A percentile compares a stretch with the other conserved stretches of the same genome.
These are phyloP conservation scores for Barbarea vulgaris DNA, from an alignment of 345 rosid species.

Conservation along the genomic window DNA sequence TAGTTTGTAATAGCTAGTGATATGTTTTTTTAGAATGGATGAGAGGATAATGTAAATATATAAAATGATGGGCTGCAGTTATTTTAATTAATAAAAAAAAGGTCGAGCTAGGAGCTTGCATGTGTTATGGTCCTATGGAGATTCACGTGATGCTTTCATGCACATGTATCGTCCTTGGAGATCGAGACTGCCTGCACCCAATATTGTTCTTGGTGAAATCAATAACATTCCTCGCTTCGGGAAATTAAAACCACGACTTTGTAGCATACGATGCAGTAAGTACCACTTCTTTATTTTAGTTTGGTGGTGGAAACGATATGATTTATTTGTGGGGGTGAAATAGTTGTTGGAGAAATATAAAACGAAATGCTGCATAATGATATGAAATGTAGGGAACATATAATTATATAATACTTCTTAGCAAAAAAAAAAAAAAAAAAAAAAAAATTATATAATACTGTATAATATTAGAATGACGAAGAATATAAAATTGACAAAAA, in stretches of 20 bases:
- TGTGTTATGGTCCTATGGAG: slow-evolving; percentile 2
- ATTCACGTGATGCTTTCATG: slow-evolving; percentile 28
- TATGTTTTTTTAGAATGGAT: background rate
- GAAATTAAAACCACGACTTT: background rate
- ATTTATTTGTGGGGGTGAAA: background rate
- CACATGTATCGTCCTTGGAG: slow-evolving; percentile 38
- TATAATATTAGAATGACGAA: background rate
- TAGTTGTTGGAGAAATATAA: background rate
- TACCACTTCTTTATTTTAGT: background rate
- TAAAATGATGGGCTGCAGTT: background rate
- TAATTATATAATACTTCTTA: too few relatives aligned
- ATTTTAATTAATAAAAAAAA: slow-evolving; percentile 1
- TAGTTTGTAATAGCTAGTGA: background rate
- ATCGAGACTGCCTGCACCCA: slow-evolving; percentile 12
- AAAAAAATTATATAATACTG: too few relatives aligned
- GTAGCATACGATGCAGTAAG: background rate
- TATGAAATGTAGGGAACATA: too few relatives aligned
- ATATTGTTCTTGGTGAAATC: background rate
- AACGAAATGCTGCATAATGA: background rate
- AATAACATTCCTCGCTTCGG: slow-evolving; percentile 14
- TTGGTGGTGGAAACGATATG: background rate
- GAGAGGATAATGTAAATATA: background rate
- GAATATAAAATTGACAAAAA: background rate
- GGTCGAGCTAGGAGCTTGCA: slow-evolving; percentile 19
- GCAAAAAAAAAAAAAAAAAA: too few relatives aligned